Percentiles rank a stretch among this genome's conserved stretches.
Evolutionary conservation across 2,329 filamentous ascomycete species (phyloP).

Genomic region (Trichoderma arundinaceum): DNA sequence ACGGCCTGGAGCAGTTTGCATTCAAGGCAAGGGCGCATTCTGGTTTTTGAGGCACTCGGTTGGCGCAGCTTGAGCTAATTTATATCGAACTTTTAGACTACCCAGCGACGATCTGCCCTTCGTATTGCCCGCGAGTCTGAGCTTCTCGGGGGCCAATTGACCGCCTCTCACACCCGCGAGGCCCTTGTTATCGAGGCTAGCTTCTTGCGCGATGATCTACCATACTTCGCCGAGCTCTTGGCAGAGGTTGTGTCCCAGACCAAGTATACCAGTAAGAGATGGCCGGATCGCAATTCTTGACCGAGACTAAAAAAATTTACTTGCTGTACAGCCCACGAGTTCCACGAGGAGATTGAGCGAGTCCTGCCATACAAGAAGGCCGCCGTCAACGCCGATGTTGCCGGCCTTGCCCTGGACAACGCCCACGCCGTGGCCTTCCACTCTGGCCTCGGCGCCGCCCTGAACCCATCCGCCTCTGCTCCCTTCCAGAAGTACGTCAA

Average conservation of each 20-base stretch:
- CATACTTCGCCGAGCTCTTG: constrained; percentile 95
- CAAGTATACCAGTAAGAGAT: constrained; percentile 74
- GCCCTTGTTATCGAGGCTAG: constrained; percentile 90
- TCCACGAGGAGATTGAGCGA: constrained; percentile 83
- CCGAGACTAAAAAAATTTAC: constrained; percentile 30
- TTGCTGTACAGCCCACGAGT: constrained; percentile 73
- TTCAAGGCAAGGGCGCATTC: constrained; percentile 74
- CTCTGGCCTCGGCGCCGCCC: constrained; percentile 81
- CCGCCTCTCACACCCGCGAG: constrained; percentile 88
- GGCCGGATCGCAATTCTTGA: constrained; percentile 31
- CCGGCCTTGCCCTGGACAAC: constrained; percentile 78
- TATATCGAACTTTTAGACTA: constrained; percentile 66
- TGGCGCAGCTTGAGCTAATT: constrained; percentile 53
- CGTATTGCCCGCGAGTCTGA: constrained; percentile 95
- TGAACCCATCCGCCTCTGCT: constrained; percentile 73
- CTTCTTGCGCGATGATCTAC: constrained; percentile 93
- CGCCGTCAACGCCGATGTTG: constrained; percentile 66
- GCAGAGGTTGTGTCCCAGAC: constrained; percentile 89
- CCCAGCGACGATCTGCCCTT: constrained; percentile 83
- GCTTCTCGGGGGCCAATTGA: constrained; percentile 89
- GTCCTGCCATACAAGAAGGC: constrained; percentile 80
- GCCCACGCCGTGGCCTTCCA: constrained; percentile 91
- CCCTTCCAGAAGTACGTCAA: constrained; percentile 81
- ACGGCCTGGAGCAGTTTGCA: constrained; percentile 91
- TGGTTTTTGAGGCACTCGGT: constrained; percentile 28